These are phyloP conservation scores for Solanum dulcamara DNA, from an alignment of 257 asterid genomes.

Conservation along the genomic window DNA sequence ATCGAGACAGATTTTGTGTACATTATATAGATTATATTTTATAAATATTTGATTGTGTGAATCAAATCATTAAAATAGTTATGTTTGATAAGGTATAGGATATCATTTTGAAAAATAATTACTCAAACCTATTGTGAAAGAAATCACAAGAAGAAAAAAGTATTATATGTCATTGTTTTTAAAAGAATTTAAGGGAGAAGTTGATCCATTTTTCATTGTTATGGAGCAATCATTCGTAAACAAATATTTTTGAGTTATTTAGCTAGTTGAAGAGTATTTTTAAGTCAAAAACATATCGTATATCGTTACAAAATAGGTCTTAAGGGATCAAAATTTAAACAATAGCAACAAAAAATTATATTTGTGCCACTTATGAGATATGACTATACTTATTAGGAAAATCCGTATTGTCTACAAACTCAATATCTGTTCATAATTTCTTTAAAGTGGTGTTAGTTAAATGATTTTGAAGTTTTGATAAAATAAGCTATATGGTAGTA, in stretches of 20 bases:
- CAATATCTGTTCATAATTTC: too few relatives aligned
- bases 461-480: too few relatives aligned
- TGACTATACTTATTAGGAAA: neutral
- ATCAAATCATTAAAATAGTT: neutral
- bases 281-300: neutral
- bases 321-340: neutral
- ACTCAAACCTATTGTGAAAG: neutral
- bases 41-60: neutral
- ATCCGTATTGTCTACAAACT: too few relatives aligned
- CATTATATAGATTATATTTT: too few relatives aligned
- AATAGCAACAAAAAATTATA: neutral
- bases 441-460: too few relatives aligned
- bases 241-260: too few relatives aligned
- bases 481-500: too few relatives aligned
- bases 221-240: neutral
- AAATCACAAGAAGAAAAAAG: neutral
- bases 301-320: neutral
- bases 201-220: neutral
- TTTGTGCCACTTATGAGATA: neutral
- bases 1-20: accelerated
- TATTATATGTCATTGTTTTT: neutral
- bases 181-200: neutral
- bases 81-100: neutral
- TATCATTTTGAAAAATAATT: neutral
- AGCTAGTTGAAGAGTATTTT: too few relatives aligned